These are phyloP conservation scores for Betula pendula DNA, from an alignment of 306 rosid genomes.

Conservation along the genomic window DNA sequence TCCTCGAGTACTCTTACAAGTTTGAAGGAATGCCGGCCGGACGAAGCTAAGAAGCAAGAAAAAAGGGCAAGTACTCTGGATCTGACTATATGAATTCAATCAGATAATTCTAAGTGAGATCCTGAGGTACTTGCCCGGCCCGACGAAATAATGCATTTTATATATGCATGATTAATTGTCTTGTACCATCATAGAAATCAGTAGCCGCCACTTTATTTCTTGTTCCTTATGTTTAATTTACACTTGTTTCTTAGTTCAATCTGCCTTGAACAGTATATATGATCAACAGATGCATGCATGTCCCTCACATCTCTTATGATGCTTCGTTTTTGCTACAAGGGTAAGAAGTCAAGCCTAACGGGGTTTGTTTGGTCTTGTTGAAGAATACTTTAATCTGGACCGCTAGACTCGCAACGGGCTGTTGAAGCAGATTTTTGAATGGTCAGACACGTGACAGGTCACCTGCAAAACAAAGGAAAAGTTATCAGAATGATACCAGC, in stretches of 20 bases:
- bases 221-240: neutral
- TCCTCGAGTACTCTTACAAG: constrained; percentile 36
- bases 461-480: too few species aligned
- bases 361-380: too few species aligned
- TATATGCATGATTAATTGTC: too few species aligned
- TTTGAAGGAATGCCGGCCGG: constrained; percentile 37
- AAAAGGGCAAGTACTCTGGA: constrained; percentile 60
- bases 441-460: too few species aligned
- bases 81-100: constrained; percentile 90
- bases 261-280: neutral
- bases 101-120: constrained; percentile 79
- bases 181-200: constrained; percentile 1
- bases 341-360: neutral
- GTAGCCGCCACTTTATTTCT: neutral
- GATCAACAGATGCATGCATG: neutral
- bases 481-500: too few species aligned
- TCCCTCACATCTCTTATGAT: neutral
- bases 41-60: constrained; percentile 21
- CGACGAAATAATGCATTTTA: constrained; percentile 27
- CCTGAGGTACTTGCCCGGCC: constrained; percentile 69
- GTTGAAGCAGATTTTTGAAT: too few species aligned
- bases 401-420: too few species aligned
- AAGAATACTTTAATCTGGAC: too few species aligned
- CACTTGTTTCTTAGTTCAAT: too few species aligned
- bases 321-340: neutral